A percentile compares a stretch with the other conserved stretches of the same genome.
phyloP scores from a whole-genome alignment of 2,329 filamentous ascomycete genomes.

The Penicillium sp. region DNA sequence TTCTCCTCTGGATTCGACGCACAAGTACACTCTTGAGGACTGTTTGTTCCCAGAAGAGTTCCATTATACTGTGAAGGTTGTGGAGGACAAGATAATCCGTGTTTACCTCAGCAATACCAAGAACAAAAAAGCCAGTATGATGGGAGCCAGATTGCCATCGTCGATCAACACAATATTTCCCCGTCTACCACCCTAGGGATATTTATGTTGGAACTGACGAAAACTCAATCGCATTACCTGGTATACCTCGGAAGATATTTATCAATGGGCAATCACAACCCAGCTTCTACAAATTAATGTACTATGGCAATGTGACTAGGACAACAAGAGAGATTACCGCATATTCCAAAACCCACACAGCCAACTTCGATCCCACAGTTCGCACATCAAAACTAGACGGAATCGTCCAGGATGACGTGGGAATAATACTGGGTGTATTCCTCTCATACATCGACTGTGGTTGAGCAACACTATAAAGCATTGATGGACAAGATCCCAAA shows the following conservation, averaged over 20 bases:
- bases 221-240: neutral
- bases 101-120: neutral
- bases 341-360: neutral
- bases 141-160: neutral
- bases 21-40: slow-evolving; percentile 1
- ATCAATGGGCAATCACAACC: neutral
- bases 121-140: neutral
- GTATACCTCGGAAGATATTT: neutral
- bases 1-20: neutral
- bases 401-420: neutral
- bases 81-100: neutral
- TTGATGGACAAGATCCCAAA: too few species aligned
- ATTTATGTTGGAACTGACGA: neutral
- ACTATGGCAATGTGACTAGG: neutral
- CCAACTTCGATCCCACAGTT: neutral
- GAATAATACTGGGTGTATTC: too few species aligned
- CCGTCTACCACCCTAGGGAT: neutral
- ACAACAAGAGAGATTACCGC: neutral
- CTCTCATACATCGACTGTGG: too few species aligned
- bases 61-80: neutral
- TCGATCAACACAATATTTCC: neutral
- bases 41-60: neutral
- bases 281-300: neutral
- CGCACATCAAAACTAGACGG: neutral
- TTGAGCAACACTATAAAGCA: too few species aligned